Evolutionary conservation across 805 yeast genomes (phyloP).

Genomic region (Pichia occidentalis): DNA sequence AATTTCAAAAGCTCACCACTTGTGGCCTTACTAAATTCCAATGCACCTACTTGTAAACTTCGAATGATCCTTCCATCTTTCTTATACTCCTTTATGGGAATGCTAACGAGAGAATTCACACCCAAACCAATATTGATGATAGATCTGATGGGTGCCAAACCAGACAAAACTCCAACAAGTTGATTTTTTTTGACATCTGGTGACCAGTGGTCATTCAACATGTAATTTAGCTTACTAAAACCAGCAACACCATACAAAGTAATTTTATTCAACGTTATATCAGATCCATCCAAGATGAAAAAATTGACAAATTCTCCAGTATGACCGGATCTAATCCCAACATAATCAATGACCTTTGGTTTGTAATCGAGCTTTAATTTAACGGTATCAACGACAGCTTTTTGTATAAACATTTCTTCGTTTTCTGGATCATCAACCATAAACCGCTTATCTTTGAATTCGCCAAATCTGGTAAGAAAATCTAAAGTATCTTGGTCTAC

Average conservation of each 20-base stretch:
- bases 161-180: conserved; percentile 72
- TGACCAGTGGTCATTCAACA: conserved; percentile 69
- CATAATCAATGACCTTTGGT: conserved; percentile 82
- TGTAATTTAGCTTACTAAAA: conserved; percentile 47
- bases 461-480: conserved; percentile 71
- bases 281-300: conserved; percentile 82
- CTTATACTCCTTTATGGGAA: conserved; percentile 68
- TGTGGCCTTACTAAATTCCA: conserved; percentile 67
- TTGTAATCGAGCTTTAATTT: conserved; percentile 77
- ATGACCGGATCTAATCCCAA: conserved; percentile 80
- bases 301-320: conserved; percentile 83
- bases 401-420: conserved; percentile 62
- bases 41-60: conserved; percentile 70
- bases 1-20: conserved; percentile 73
- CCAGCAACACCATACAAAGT: conserved; percentile 75
- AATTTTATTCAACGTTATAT: conserved; percentile 54
- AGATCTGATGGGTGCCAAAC: conserved; percentile 75
- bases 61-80: conserved; percentile 65
- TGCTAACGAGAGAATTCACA: conserved; percentile 60
- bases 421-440: conserved; percentile 44
- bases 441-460: conserved; percentile 68
- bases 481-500: conserved; percentile 93
- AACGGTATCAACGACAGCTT: conserved; percentile 53
- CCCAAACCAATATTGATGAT: conserved; percentile 75
- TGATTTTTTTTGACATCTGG: conserved; percentile 85